Percentiles rank a stretch among this genome's conserved stretches.
Conservation (phyloP, 1,284 basidiomycete genomes). For the Naganishia sp. region DNA sequence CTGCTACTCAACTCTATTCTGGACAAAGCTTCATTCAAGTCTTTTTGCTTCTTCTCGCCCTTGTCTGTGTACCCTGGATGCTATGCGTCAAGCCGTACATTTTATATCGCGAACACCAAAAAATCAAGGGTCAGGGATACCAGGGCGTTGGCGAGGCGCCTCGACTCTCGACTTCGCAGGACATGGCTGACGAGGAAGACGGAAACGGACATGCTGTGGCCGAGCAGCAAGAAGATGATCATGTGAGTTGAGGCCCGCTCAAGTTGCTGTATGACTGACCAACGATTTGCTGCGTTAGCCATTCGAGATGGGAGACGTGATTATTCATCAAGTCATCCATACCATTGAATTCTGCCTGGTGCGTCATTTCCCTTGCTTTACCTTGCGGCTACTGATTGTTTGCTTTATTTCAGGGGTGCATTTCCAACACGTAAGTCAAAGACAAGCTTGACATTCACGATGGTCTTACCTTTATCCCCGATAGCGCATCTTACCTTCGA, state of each 20-base stretch:
- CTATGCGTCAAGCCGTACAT: constrained; percentile 91
- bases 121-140: constrained; percentile 83
- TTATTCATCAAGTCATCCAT: constrained; percentile 96
- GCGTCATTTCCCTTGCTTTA: background rate
- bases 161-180: constrained; percentile 46
- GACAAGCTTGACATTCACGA: background rate
- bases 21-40: constrained; percentile 88
- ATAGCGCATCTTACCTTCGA: constrained; percentile 89
- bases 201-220: constrained; percentile 73
- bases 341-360: constrained; percentile 97
- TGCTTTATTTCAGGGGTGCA: constrained; percentile 62
- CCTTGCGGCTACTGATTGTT: background rate
- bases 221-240: constrained; percentile 60
- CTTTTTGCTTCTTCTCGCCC: constrained; percentile 75
- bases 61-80: constrained; percentile 94
- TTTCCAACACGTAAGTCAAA: constrained; percentile 77
- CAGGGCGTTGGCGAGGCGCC: constrained; percentile 63
- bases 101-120: constrained; percentile 85
- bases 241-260: constrained; percentile 43
- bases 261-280: background rate
- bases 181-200: constrained; percentile 79
- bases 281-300: constrained; percentile 56
- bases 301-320: constrained; percentile 86
- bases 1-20: constrained; percentile 71
- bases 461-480: background rate